These are phyloP conservation scores for Amanita phalloides DNA, from an alignment of 768 basidiomycete genomes.

Conservation along the genomic window DNA sequence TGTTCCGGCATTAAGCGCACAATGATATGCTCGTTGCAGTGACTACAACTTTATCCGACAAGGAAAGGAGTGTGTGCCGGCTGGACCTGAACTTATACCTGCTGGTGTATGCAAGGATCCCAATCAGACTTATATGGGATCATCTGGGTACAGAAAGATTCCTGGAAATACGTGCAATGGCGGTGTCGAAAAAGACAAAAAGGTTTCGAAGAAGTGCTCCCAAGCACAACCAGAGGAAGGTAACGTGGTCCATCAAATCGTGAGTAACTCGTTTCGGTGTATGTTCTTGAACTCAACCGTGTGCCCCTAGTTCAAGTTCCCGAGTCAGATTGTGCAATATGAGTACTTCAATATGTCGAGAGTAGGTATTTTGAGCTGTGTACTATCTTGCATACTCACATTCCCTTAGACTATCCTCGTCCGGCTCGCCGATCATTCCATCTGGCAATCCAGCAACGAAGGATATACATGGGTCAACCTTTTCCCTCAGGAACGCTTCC, in stretches of 20 bases:
- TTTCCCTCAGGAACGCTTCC: slow-evolving; percentile 48
- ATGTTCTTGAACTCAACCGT: background rate
- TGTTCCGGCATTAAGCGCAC: background rate
- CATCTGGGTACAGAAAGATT: slow-evolving; percentile 85
- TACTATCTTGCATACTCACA: slow-evolving; percentile 1
- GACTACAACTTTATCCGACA: slow-evolving; percentile 85
- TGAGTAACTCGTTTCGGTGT: slow-evolving; percentile 21
- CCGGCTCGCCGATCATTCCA: slow-evolving; percentile 58
- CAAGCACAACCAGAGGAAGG: slow-evolving; percentile 78
- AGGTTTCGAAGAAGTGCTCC: slow-evolving; percentile 65
- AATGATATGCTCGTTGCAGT: slow-evolving; percentile 25
- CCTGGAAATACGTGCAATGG: slow-evolving; percentile 83
- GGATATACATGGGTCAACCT: slow-evolving; percentile 84
- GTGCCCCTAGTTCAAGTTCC: slow-evolving; percentile 50
- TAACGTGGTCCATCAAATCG: slow-evolving; percentile 62
- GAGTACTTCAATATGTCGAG: slow-evolving; percentile 78
- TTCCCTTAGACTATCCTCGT: slow-evolving; percentile 64
- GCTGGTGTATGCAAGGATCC: slow-evolving; percentile 54
- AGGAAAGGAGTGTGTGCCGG: slow-evolving; percentile 66
- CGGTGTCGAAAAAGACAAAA: slow-evolving; percentile 63
- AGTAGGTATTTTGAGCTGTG: slow-evolving; percentile 23
- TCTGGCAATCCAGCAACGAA: slow-evolving; percentile 96
- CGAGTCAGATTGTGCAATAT: slow-evolving; percentile 55
- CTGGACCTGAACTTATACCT: slow-evolving; percentile 82
- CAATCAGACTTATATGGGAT: slow-evolving; percentile 66